Percentiles rank a stretch among this genome's conserved stretches.
Conservation (phyloP, 306 rosid genomes). For the Cucurbita pepo region DNA sequence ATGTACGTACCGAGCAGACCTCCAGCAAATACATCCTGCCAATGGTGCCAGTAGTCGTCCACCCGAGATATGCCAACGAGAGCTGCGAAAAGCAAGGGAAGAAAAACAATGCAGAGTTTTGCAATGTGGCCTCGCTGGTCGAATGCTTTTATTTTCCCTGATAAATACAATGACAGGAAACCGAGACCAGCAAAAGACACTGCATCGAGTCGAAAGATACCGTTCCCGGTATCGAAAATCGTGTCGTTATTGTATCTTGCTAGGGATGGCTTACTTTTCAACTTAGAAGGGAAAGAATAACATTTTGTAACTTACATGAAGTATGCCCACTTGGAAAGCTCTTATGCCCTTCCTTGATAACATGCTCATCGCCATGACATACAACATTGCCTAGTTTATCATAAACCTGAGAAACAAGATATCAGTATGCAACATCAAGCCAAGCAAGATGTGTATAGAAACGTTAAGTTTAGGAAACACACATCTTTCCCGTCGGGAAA, state of each 20-base stretch:
- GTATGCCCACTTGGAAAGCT: constrained; percentile 96
- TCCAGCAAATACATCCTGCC: constrained; percentile 89
- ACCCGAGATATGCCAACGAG: constrained; percentile 79
- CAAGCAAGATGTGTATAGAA: neutral
- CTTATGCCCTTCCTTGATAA: constrained; percentile 79
- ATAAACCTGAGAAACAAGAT: constrained; percentile 38
- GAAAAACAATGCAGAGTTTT: constrained; percentile 53
- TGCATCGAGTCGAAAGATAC: constrained; percentile 22
- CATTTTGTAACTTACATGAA: constrained; percentile 36
- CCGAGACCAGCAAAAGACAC: constrained; percentile 89
- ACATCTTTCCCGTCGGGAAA: constrained; percentile 95
- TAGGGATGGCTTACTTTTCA: neutral
- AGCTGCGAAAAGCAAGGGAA: constrained; percentile 65
- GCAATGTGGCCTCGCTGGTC: constrained; percentile 59
- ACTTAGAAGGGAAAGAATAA: neutral
- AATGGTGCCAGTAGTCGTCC: constrained; percentile 96
- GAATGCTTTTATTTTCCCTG: constrained; percentile 68
- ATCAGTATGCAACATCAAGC: neutral
- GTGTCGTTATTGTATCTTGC: neutral
- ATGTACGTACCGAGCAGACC: constrained; percentile 52
- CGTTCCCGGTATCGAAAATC: neutral
- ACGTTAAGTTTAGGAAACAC: constrained; percentile 10
- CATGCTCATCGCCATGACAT: constrained; percentile 49
- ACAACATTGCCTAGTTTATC: constrained; percentile 58
- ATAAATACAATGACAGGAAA: constrained; percentile 57